These are phyloP conservation scores for Clonostachys rhizophaga DNA, from an alignment of 2,329 filamentous ascomycete genomes.

Conservation along the genomic window DNA sequence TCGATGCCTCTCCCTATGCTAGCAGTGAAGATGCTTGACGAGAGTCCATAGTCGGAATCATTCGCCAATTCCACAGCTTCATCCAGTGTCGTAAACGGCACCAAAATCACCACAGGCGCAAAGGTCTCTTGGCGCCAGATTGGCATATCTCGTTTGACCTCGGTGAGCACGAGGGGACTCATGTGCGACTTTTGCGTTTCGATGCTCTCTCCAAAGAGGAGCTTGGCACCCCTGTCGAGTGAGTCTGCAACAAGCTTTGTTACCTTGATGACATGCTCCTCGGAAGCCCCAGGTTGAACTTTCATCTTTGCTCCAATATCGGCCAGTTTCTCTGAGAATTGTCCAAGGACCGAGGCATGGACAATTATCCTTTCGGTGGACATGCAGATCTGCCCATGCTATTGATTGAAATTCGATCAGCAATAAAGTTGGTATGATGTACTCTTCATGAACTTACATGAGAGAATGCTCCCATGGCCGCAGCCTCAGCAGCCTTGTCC, in stretches of 20 bases:
- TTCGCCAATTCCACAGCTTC: constrained; percentile 64
- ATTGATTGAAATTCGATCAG: not conserved
- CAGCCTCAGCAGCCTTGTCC: constrained; percentile 53
- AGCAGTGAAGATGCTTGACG: constrained; percentile 50
- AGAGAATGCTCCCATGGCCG: constrained; percentile 51
- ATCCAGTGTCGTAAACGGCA: constrained; percentile 54
- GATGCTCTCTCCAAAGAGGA: constrained; percentile 44
- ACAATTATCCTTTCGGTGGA: constrained; percentile 56
- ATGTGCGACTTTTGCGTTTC: constrained; percentile 37
- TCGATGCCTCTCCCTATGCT: not conserved
- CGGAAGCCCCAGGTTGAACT: not conserved
- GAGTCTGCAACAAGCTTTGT: constrained; percentile 45
- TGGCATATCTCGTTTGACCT: constrained; percentile 61
- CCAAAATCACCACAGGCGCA: constrained; percentile 59
- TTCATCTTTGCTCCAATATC: not conserved
- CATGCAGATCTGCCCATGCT: constrained; percentile 65
- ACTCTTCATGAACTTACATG: not conserved
- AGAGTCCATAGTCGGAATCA: constrained; percentile 65
- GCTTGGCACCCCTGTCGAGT: constrained; percentile 49
- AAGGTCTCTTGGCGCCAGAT: constrained; percentile 63
- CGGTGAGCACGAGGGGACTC: constrained; percentile 52
- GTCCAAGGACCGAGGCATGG: constrained; percentile 12
- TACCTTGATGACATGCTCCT: constrained; percentile 3
- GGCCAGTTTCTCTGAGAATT: constrained; percentile 3
- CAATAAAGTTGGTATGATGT: no score